Evolutionary conservation across 1,284 basidiomycete genomes (phyloP), one percentile per base, ranked within the genome.

Genomic region (Irpex rosettiformis): DNA sequence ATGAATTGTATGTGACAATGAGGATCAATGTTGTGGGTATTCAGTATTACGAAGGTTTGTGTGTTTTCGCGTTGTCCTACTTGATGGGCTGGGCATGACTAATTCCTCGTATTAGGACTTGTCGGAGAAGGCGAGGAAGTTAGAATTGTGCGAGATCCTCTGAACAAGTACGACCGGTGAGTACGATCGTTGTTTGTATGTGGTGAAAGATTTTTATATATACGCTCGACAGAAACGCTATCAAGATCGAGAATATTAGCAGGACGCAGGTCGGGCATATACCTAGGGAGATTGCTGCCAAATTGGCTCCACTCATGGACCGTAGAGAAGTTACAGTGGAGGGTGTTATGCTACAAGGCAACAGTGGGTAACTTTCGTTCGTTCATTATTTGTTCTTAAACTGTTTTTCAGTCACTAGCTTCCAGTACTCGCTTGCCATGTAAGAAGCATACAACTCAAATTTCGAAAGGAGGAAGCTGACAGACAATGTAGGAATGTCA

Each of bases 81-180:
- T 3, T 3, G 43, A 22, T 8, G 8, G 2, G 43, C 8, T 37
- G 6, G 7, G 30, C 56, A 28, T 33, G 30, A 13, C 25, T 55
- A n/a, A 45, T 47, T 13, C 55, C 37, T 45, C 55, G 16, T 57
- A 40, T 59, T 47, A 84, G 91, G 91, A 40, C 67, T 94, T 55
- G 93, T 93, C 40, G 90, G 86, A 3, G 70, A 80, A 1, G 89
- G 87, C 48, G 91, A 94, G 70, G 81, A 91, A 70, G 92, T 94
- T n/a, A 72, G 79, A 48, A 77, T 94, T 0, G 72, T 83, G 2
- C 75, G 92, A 60, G 82, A 94, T 67, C 89, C 91, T 0, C 60
- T 71, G 0, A 94, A 94, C 68, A 63, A 58, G 59, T 89, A 85
- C 64, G 92, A 94, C 64, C 72, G 75, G 81, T 89, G 73, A 55